Base-by-base conservation (phyloP, 495 filamentous ascomycete species). In the Aspergillus biplanus region DNA sequence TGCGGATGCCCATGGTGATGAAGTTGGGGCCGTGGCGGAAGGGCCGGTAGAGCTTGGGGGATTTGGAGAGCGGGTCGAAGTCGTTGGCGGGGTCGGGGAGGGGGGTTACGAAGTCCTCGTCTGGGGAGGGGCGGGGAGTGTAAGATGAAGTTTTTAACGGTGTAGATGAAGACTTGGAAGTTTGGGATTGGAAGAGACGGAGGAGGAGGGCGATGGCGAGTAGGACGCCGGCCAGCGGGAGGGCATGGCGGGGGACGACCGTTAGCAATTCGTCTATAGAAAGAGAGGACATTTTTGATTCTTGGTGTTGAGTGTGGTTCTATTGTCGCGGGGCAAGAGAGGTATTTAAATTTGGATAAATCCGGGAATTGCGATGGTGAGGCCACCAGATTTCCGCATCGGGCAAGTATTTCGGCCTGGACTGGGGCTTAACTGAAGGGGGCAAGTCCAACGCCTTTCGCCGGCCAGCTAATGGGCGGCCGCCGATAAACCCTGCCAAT, bases 1-100 rank as follows among this genome's bases (percentile, higher is more conserved):
- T 83, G 56, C 89, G 85, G 13, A 92, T 81, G 6, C 90, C 90
- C 90, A 92, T 92, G 7, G 87, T 92, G 61, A 90, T 82, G 67
- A 89, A 82, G 37, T 78, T 77, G 8, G 87, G 87, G 0, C 90
- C 90, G 72, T 90, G 82, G 59, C 86, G 85, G 73, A 92, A 92
- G 8, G 90, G 88, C 27, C 90, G 83, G 71, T 92, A 92, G 8
- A 90, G 86, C 7, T 89, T 80, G 6, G 90, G 88, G 58, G 86
- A 85, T 9, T 87, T 88, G 42, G 35, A 53, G 12, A 6, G 18
- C 11, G 54, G 60, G 33, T 66, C 64, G 50, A 53, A 53, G 13
- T 52, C 33, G 8, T 46, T 37, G n/a, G 32, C 32, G n/a, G 61
- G 53, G 15, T 13, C 37, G 33, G 64, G 64, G 13, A 66, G 64